A percentile compares a stretch with the other conserved stretches of the same genome.
Conservation (phyloP, 371 early-diverging fungal genomes). For the Parasitella parasitica region DNA sequence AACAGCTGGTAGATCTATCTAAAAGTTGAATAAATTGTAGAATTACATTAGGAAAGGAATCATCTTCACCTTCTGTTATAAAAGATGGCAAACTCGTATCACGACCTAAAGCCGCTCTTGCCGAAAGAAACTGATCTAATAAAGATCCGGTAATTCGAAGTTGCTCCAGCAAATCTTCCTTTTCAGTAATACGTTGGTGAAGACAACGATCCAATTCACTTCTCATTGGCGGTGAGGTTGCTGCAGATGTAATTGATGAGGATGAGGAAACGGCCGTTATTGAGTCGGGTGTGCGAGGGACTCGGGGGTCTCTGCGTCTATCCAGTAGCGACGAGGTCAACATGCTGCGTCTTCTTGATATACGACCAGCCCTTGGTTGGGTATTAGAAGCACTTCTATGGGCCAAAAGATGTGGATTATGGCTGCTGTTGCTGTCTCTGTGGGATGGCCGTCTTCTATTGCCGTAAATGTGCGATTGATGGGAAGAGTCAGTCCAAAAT, state of each 20-base stretch:
- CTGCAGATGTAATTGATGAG: neutral
- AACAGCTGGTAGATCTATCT: conserved; percentile 29
- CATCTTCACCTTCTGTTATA: conserved; percentile 29
- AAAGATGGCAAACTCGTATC: conserved; percentile 26
- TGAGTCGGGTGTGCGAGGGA: neutral
- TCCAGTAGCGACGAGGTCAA: conserved; percentile 16
- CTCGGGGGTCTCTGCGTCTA: conserved; percentile 8
- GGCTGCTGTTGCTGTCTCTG: neutral
- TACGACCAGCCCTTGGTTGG: conserved; percentile 3
- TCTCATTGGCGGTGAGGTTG: conserved; percentile 9
- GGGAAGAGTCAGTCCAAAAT: conserved; percentile 2
- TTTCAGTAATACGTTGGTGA: conserved; percentile 29
- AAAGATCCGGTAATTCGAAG: conserved; percentile 31
- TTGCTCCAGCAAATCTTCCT: conserved; percentile 39
- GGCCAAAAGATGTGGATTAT: neutral
- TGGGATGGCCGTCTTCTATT: neutral
- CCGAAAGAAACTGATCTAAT: conserved; percentile 38
- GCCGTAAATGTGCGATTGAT: neutral
- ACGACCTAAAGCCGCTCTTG: conserved; percentile 27
- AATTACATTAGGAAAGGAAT: too few relatives aligned
- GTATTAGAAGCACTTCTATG: neutral
- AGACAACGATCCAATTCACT: conserved; percentile 30
- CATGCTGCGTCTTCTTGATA: conserved; percentile 14
- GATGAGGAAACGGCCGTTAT: neutral
- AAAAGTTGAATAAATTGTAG: too few relatives aligned